phyloP scores from a whole-genome alignment of 2,329 filamentous ascomycete species.

The Alternaria tenuissima region DNA sequence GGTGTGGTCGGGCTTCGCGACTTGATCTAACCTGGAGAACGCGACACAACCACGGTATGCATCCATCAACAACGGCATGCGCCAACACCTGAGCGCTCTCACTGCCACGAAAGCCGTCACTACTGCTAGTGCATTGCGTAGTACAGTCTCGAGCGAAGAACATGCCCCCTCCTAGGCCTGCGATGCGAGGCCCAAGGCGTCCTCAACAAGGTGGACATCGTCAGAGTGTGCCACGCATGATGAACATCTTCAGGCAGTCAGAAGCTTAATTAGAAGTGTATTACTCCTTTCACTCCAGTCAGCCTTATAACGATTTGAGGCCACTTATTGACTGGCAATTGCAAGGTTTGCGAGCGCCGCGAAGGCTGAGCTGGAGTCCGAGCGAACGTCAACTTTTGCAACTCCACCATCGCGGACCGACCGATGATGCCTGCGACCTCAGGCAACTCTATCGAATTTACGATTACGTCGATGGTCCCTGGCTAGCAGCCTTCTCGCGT shows the following conservation, averaged over 20 bases:
- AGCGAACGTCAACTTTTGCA: neutral
- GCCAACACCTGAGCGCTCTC: neutral
- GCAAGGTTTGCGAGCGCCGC: slow-evolving; percentile 20
- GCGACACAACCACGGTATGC: slow-evolving; percentile 1
- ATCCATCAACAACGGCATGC: neutral
- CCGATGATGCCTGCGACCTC: slow-evolving; percentile 18
- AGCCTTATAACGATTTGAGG: slow-evolving; percentile 40
- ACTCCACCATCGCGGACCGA: slow-evolving; percentile 22
- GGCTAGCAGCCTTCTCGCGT: slow-evolving; percentile 8
- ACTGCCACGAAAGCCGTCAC: neutral
- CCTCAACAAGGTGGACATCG: slow-evolving; percentile 12
- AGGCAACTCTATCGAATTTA: neutral
- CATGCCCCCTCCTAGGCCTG: slow-evolving; percentile 12
- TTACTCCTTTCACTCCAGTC: slow-evolving; percentile 33
- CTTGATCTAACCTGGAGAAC: neutral
- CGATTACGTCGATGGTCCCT: slow-evolving; percentile 3
- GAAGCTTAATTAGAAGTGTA: slow-evolving; percentile 24
- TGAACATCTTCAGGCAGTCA: slow-evolving; percentile 16
- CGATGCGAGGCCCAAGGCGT: slow-evolving; percentile 21
- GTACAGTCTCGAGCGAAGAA: slow-evolving; percentile 5
- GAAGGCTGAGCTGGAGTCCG: slow-evolving; percentile 28
- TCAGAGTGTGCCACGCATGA: slow-evolving; percentile 23
- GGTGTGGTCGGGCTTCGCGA: slow-evolving; percentile 1
- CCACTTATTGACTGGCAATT: slow-evolving; percentile 37
- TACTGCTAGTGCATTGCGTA: neutral